A percentile compares a stretch with the other conserved stretches of the same genome.
These are phyloP conservation scores for Turritis glabra DNA, from an alignment of 345 rosid genomes.

Conservation along the genomic window DNA sequence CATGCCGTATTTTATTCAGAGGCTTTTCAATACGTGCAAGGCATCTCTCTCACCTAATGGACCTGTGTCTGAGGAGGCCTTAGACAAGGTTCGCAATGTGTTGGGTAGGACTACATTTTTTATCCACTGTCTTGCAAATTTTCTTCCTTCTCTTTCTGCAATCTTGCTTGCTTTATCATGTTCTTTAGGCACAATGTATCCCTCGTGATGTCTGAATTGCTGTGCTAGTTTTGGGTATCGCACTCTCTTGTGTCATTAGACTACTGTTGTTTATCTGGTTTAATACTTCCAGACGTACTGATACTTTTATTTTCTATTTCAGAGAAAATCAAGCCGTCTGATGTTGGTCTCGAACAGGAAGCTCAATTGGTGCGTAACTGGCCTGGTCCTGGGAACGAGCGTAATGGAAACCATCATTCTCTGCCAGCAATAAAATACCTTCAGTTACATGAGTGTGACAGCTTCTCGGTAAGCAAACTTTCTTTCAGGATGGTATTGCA, in stretches of 20 bases:
- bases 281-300: conserved; percentile 5
- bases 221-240: not conserved
- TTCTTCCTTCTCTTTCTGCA: not conserved
- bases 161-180: conserved; percentile 9
- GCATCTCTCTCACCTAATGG: conserved; percentile 71
- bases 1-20: conserved; percentile 85
- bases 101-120: conserved; percentile 58
- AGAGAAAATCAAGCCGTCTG: conserved; percentile 96
- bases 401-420: conserved; percentile 65
- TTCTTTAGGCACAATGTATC: conserved; percentile 7
- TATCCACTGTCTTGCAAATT: not conserved
- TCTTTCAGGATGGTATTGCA: not conserved
- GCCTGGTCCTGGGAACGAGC: conserved; percentile 59
- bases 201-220: not conserved
- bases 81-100: conserved; percentile 65
- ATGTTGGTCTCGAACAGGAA: conserved; percentile 96
- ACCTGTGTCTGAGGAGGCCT: conserved; percentile 79
- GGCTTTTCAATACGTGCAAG: conserved; percentile 78
- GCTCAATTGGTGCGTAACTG: conserved; percentile 76
- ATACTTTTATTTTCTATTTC: conserved; percentile 40
- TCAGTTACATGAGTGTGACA: conserved; percentile 84
- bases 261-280: not conserved
- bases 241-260: not conserved
- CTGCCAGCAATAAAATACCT: conserved; percentile 77
- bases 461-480: conserved; percentile 75